phyloP scores from a whole-genome alignment of 2,329 filamentous ascomycete genomes.

The Fusarium circinatum region DNA sequence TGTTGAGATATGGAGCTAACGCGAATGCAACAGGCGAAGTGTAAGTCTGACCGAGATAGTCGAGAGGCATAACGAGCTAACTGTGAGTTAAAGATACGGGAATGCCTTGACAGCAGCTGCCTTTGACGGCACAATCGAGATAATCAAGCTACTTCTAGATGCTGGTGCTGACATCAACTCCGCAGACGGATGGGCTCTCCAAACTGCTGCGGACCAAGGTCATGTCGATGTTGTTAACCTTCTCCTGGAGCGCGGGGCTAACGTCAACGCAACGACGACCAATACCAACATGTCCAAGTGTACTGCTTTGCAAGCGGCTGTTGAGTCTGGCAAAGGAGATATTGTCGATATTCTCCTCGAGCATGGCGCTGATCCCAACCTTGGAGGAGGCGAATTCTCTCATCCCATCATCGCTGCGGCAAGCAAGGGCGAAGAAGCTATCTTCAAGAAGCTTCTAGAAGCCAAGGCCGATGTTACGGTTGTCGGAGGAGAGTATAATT shows the following conservation, averaged over 20 bases:
- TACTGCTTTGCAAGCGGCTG: slow-evolving; percentile 54
- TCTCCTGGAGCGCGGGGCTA: slow-evolving; percentile 49
- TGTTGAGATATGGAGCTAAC: slow-evolving; percentile 50
- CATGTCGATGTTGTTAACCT: slow-evolving; percentile 49
- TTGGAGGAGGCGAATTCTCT: slow-evolving; percentile 48
- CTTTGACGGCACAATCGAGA: slow-evolving; percentile 48
- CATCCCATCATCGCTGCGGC: slow-evolving; percentile 53
- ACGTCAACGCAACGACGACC: slow-evolving; percentile 48
- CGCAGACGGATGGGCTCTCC: slow-evolving; percentile 50
- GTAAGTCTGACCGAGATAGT: slow-evolving; percentile 24
- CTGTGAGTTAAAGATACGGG: slow-evolving; percentile 24
- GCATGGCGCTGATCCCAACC: slow-evolving; percentile 50
- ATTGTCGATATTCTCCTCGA: slow-evolving; percentile 53
- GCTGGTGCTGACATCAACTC: slow-evolving; percentile 50
- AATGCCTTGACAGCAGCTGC: slow-evolving; percentile 50
- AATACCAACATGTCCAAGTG: slow-evolving; percentile 44
- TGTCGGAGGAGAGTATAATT: slow-evolving; percentile 47
- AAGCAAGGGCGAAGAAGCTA: slow-evolving; percentile 47
- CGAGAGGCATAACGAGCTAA: background rate
- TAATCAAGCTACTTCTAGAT: slow-evolving; percentile 48
- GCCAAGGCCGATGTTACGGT: slow-evolving; percentile 51
- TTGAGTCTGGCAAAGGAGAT: slow-evolving; percentile 48
- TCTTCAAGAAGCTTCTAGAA: slow-evolving; percentile 49
- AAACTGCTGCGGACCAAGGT: slow-evolving; percentile 50
- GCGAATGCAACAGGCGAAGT: slow-evolving; percentile 53